Percentiles rank a stretch among this genome's conserved stretches.
phyloP scores from a whole-genome alignment of 352 stramenopile genomes.

The Phytophthora pseudosyringae region DNA sequence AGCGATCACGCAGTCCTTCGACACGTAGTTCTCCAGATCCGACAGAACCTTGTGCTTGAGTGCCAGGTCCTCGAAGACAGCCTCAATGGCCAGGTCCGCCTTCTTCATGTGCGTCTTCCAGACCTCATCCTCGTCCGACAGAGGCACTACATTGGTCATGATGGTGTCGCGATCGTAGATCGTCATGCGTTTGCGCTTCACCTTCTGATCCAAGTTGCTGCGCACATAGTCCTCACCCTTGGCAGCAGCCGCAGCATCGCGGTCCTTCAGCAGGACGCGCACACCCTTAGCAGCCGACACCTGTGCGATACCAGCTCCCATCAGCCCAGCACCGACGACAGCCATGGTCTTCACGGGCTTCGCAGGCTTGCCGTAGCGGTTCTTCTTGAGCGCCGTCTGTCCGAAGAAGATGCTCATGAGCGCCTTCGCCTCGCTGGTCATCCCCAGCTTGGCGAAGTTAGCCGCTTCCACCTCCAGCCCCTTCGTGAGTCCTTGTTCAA shows the following conservation, averaged over 20 bases:
- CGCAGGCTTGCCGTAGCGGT: conserved; percentile 91
- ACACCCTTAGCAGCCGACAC: conserved; percentile 95
- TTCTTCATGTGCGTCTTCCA: conserved; percentile 93
- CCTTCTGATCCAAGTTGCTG: conserved; percentile 95
- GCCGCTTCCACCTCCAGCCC: conserved; percentile 94
- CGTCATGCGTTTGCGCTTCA: conserved; percentile 95
- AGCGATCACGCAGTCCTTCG: conserved; percentile 95
- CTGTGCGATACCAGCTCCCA: conserved; percentile 98
- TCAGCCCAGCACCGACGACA: conserved; percentile 97
- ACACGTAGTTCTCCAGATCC: conserved; percentile 93
- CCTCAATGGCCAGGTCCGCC: conserved; percentile 98
- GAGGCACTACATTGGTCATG: conserved; percentile 91
- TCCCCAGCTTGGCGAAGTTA: conserved; percentile 96
- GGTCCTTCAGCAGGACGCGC: conserved; percentile 97
- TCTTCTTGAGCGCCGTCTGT: conserved; percentile 98
- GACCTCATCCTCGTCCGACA: conserved; percentile 93
- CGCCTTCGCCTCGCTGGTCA: conserved; percentile 94
- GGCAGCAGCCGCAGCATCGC: conserved; percentile 84
- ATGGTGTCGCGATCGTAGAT: conserved; percentile 90
- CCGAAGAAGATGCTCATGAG: conserved; percentile 99
- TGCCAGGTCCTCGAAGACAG: conserved; percentile 97
- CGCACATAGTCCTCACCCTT: conserved; percentile 94
- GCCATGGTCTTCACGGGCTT: conserved; percentile 93
- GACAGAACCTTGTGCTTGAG: conserved; percentile 97
- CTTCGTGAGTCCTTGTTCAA: conserved; percentile 82